Base-by-base conservation (phyloP, 305 asterid species). In the Petunia hybrid region DNA sequence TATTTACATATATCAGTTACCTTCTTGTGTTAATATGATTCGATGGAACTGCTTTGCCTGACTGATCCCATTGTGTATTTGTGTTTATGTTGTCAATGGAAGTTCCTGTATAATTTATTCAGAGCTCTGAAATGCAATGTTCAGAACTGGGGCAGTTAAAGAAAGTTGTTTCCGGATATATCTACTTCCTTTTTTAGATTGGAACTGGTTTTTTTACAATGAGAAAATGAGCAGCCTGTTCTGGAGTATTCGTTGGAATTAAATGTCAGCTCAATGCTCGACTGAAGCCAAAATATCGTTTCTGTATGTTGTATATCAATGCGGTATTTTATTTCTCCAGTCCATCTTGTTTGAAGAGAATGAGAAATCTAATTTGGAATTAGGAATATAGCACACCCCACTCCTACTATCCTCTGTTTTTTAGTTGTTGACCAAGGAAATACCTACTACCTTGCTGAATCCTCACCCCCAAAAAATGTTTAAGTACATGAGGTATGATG, bases 71-170 rank as follows among this genome's bases (percentile, higher is more conserved):
- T n/a, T n/a, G n/a, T 14, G 16, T 5, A 12, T 22, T 70, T 45
- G 41, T 9, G 42, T 70, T 70, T 45, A 9, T 42, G 42, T 70
- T 70, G 60, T 22, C 77, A n/a, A 45, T 70, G 77, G 39, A 45
- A 2, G 5, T 10, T 70, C 77, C 40, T 70, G 42, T 70, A 31
- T 70, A 4, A 31, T 70, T 22, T 6, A 31, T 45, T 10, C 2
- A 41, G 12, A 70, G 46, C 40, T 22, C 76, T n/a, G 22, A 45
- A 70, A 2, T 14, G 8, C 57, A 69, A 22, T 69, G n/a, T 69
- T 43, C 74, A 41, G 1, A 3, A 10, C 41, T 62, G 41, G 9
- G 45, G 31, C 35, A 66, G 40, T 6, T 2, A 66, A 14, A 40
- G n/a, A 38, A 22, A 22, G 39, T 36, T 1, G 3, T 63, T 66